A percentile compares a stretch with the other conserved stretches of the same genome.
Conservation (phyloP, 352 stramenopile genomes). For the Phytophthora colocasiae region DNA sequence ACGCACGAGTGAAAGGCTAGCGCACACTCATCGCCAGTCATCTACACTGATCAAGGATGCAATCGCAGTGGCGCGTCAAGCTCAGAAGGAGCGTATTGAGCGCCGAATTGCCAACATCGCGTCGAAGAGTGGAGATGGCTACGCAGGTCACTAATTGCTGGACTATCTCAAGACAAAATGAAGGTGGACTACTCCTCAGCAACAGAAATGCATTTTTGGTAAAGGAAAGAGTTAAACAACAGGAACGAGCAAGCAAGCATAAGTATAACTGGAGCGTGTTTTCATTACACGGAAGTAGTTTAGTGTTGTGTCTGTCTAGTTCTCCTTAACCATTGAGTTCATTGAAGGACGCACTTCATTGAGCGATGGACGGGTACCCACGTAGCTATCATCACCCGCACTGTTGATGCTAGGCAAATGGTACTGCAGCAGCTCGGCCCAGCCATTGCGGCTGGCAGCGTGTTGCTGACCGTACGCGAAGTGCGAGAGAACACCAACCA, state of each 20-base stretch:
- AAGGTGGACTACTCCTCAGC: neutral
- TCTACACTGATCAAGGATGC: conserved; percentile 55
- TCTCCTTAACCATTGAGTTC: conserved; percentile 48
- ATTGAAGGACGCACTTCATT: conserved; percentile 61
- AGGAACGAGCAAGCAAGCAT: conserved; percentile 11
- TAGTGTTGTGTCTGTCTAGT: conserved; percentile 18
- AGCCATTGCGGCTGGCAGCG: conserved; percentile 47
- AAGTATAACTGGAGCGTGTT: conserved; percentile 31
- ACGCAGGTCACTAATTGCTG: conserved; percentile 33
- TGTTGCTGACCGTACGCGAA: conserved; percentile 56
- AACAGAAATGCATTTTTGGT: conserved; percentile 20
- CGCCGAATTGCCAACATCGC: conserved; percentile 69
- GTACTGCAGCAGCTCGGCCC: conserved; percentile 46
- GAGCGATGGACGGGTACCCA: conserved; percentile 39
- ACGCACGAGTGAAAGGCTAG: conserved; percentile 27
- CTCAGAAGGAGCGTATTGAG: conserved; percentile 64
- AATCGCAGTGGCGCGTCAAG: conserved; percentile 55
- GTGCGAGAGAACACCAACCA: conserved; percentile 51
- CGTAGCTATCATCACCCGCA: conserved; percentile 39
- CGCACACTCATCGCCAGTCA: conserved; percentile 47
- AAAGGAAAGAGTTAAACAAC: conserved; percentile 5
- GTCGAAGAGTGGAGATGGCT: conserved; percentile 43
- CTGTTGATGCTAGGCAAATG: conserved; percentile 38
- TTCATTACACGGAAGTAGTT: conserved; percentile 19
- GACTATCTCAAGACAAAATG: too few species aligned